Percentiles rank a stretch among this genome's conserved stretches.
phyloP scores from a whole-genome alignment of 1,139 yeast species.

The Debaryomycetaceae sp. region DNA sequence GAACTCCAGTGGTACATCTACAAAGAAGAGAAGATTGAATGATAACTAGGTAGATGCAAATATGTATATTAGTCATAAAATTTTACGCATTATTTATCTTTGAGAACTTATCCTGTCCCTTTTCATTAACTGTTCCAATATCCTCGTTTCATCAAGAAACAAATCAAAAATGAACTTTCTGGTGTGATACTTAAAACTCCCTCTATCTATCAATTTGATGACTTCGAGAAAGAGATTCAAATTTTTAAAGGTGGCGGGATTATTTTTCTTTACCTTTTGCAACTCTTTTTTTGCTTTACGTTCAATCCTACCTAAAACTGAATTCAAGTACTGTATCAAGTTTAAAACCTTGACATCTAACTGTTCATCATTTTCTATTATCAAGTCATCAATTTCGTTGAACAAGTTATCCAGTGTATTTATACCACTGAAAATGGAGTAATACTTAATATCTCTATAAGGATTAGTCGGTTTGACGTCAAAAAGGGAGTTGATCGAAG shows the following conservation, averaged over 20 bases:
- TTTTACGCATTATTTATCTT: not conserved
- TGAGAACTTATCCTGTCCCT: constrained; percentile 30
- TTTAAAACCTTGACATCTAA: constrained; percentile 40
- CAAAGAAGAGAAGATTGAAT: constrained; percentile 8
- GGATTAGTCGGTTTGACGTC: constrained; percentile 27
- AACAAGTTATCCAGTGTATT: constrained; percentile 9
- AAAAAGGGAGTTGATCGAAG: constrained; percentile 17
- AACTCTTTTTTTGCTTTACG: constrained; percentile 65
- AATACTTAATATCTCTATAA: constrained; percentile 29
- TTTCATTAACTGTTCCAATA: constrained; percentile 53
- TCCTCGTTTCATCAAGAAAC: constrained; percentile 50
- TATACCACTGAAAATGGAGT: constrained; percentile 22
- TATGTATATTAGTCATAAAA: not conserved
- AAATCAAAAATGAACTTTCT: constrained; percentile 69
- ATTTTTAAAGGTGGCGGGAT: constrained; percentile 56
- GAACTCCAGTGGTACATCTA: not conserved
- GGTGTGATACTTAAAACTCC: constrained; percentile 61
- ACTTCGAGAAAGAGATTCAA: constrained; percentile 59
- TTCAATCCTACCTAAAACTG: constrained; percentile 64
- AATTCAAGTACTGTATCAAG: constrained; percentile 56
- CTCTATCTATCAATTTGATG: constrained; percentile 60
- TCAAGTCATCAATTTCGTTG: constrained; percentile 9
- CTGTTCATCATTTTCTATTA: constrained; percentile 15
- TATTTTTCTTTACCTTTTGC: constrained; percentile 49
- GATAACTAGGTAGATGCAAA: constrained; percentile 4